phyloP scores from a whole-genome alignment of 768 basidiomycete genomes.

The Dioszegia aurantiaca region DNA sequence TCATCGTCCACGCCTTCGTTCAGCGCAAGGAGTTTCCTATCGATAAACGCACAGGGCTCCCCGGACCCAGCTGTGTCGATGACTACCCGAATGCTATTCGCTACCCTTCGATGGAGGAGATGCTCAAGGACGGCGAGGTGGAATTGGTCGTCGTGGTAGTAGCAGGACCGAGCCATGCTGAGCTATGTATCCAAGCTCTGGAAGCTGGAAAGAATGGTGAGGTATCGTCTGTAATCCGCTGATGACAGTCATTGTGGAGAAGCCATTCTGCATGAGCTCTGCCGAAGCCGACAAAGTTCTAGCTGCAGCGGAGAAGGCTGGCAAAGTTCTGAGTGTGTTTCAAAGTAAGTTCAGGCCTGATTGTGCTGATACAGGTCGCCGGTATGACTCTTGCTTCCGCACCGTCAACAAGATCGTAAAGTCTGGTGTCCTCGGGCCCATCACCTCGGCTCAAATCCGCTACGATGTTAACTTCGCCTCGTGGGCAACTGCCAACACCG shows the following conservation, averaged over 20 bases:
- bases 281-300: constrained; percentile 21
- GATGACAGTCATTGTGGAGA: constrained; percentile 35
- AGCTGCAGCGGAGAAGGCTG: constrained; percentile 21
- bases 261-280: constrained; percentile 19
- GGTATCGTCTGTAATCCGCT: background rate
- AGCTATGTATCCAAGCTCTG: constrained; percentile 14
- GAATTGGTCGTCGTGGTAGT: constrained; percentile 21
- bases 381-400: constrained; percentile 36
- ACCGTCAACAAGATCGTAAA: constrained; percentile 28
- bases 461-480: constrained; percentile 23
- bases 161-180: constrained; percentile 12
- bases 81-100: constrained; percentile 17
- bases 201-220: constrained; percentile 24
- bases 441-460: constrained; percentile 27
- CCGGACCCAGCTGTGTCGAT: constrained; percentile 7
- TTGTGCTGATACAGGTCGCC: constrained; percentile 15
- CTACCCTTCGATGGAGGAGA: constrained; percentile 14
- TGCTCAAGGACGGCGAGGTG: constrained; percentile 18
- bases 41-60: constrained; percentile 3
- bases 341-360: constrained; percentile 22
- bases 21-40: constrained; percentile 9
- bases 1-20: constrained; percentile 11
- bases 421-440: constrained; percentile 20
- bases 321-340: constrained; percentile 27
- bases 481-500: background rate